Base-by-base conservation (phyloP, 441 rosid genomes). In the Brassica balearica region DNA sequence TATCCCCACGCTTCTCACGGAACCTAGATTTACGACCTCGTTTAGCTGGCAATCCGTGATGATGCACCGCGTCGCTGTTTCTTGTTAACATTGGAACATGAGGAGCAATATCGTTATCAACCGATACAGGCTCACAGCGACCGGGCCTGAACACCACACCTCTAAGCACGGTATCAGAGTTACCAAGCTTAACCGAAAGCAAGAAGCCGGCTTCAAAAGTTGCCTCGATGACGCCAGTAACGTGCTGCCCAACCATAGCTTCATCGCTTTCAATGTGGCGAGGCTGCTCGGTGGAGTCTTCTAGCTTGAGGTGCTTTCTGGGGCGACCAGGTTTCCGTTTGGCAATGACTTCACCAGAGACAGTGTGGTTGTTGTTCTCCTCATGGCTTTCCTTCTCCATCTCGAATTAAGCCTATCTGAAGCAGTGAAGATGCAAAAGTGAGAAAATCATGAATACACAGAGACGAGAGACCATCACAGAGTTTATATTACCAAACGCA, bases 301-400 rank as follows among this genome's bases (percentile, higher is more conserved):
- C 75, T 2, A 69, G 59, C 77, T 82, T 89, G 66, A 55, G 84
- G 69, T 60, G 68, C 84, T 95, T 95, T 41, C 94, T 87, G 6
- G 98, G 99, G 5, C 98, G 97, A 73, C 99, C 98, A 75, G 96
- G 97, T 79, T 83, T 89, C 58, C 97, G 89, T 83, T 92, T 95
- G 55, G 79, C 75, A 29, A 88, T 89, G 68, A 76, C 74, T 43
- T 75, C 83, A 61, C 87, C 87, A 22, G 87, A 81, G 75, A 82
- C 77, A 65, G 73, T 88, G 58, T 78, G 83, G 75, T 79, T 72
- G 75, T 79, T 73, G 75, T 65, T 83, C 38, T 66, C 85, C 77
- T 75, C 86, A 77, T 76, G 90, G 75, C 74, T 82, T 61, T 79
- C 85, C 78, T 86, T 90, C 22, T 86, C 87, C 98, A 95, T 93